These are phyloP conservation scores for Sordariomycetes sp. DNA, from an alignment of 2,329 filamentous ascomycete species.

Conservation along the genomic window DNA sequence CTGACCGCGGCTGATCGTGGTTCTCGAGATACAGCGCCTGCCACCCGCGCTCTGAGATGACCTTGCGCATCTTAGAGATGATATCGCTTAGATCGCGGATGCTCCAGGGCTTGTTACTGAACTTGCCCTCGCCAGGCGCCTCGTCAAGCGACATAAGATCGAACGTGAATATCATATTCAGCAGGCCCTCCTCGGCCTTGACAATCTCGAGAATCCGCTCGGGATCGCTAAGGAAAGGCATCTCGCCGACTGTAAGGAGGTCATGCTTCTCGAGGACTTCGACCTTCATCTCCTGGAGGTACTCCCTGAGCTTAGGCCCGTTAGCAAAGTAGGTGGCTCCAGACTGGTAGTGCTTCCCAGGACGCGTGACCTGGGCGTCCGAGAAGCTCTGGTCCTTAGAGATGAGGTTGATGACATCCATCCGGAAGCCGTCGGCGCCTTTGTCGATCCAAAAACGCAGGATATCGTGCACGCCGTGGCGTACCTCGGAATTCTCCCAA, in stretches of 20 bases:
- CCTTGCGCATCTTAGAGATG: slow-evolving; percentile 46
- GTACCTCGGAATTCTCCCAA: slow-evolving; percentile 59
- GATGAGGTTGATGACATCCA: slow-evolving; percentile 60
- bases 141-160: slow-evolving; percentile 46
- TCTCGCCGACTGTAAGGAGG: slow-evolving; percentile 41
- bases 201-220: slow-evolving; percentile 36
- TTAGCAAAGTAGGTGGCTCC: slow-evolving; percentile 39
- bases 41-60: slow-evolving; percentile 52
- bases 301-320: slow-evolving; percentile 36
- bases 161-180: slow-evolving; percentile 68
- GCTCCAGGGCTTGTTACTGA: slow-evolving; percentile 29
- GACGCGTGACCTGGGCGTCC: slow-evolving; percentile 24
- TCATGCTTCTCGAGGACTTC: slow-evolving; percentile 32
- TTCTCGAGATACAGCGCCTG: slow-evolving; percentile 57
- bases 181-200: slow-evolving; percentile 41
- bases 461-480: slow-evolving; percentile 54
- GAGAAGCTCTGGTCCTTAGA: slow-evolving; percentile 49
- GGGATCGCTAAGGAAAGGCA: slow-evolving; percentile 32
- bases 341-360: slow-evolving; percentile 13
- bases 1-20: slow-evolving; percentile 54
- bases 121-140: slow-evolving; percentile 28
- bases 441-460: slow-evolving; percentile 67
- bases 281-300: slow-evolving; percentile 29
- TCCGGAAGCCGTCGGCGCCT: slow-evolving; percentile 55
- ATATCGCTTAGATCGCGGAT: slow-evolving; percentile 40